phyloP scores from a whole-genome alignment of 495 filamentous ascomycete genomes.

The Lindgomyces ingoldianus region DNA sequence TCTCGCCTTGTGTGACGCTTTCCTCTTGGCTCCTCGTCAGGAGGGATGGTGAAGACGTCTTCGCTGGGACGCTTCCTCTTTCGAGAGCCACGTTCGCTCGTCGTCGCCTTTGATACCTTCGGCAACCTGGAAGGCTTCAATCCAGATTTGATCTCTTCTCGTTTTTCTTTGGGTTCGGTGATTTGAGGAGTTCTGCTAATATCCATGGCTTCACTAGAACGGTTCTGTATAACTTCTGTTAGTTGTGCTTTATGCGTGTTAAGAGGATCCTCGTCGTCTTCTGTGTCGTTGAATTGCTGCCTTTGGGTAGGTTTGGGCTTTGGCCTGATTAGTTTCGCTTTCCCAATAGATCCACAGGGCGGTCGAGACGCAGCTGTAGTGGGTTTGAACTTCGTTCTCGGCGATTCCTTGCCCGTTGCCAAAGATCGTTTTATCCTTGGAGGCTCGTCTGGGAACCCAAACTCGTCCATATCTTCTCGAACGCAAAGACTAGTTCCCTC shows the following conservation, averaged over 20 bases:
- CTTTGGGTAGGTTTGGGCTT: no score
- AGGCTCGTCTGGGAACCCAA: constrained; percentile 12
- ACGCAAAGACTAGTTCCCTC: not conserved
- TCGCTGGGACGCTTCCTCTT: not conserved
- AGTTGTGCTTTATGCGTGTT: no score
- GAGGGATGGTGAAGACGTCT: not conserved
- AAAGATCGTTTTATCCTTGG: not conserved
- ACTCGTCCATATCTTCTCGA: not conserved
- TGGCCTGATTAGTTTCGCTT: no score
- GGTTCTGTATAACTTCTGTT: no score
- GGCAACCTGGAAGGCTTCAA: not conserved
- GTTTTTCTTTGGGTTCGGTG: no score
- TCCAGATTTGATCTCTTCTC: not conserved
- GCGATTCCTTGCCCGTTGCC: not conserved
- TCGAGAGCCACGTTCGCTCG: not conserved
- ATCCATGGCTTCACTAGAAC: no score
- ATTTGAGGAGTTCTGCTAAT: no score
- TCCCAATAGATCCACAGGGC: no score
- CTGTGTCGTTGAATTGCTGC: no score
- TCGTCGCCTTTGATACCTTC: not conserved
- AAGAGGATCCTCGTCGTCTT: no score
- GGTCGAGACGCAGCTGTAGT: no score
- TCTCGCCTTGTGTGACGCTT: not conserved
- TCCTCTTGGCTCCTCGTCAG: not conserved
- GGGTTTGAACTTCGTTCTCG: not conserved